Base-by-base conservation (phyloP, 768 basidiomycete genomes). In the Cystobasidiopsis lactophilus region DNA sequence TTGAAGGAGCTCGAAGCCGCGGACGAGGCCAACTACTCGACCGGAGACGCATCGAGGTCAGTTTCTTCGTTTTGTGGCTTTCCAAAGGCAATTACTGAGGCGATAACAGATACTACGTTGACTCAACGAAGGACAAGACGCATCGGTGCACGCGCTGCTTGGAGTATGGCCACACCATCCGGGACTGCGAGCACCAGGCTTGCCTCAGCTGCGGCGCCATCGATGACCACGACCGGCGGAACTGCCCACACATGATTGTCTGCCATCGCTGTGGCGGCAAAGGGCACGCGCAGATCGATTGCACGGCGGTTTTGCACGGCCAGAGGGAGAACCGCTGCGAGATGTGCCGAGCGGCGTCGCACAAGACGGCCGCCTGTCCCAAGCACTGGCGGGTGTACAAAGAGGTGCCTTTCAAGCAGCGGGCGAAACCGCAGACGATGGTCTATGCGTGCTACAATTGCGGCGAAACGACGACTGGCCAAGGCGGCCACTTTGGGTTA, bases 381-480 rank as follows among this genome's bases (percentile, higher is more conserved):
- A 39, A 38, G 23, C 52, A 46, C 41, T 56, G 55, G 55, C 55
- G 55, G 3, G 51, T 56, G 3, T 56, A 56, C 30, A 52, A 44
- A 26, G 23, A 47, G 16, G 14, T 18, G 13, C 41, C 33, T 14
- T 35, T 23, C 19, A 40, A 23, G 26, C 27, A 35, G 16, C 7
- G 33, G 16, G 16, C 33, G 9, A 7, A 35, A 35, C 33, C 33
- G 16, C 21, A 37, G 37, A 26, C 55, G 38, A 3, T 21, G 31
- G 5, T 13, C 47, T 49, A 49, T 19, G 46, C 53, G 7, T 56
- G 55, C 44, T 56, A 56, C 37, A 56, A 56, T 31, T 56, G 55
- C 29, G 45, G 45, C 14, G 24, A 26, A 9, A 27, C 23, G 16
- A 9, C 24, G 14, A 47, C 45, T 13, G 45, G 30, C 45, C 19